Conservation (phyloP, 2,329 filamentous ascomycete genomes). For the Zymoseptoria brevis region DNA sequence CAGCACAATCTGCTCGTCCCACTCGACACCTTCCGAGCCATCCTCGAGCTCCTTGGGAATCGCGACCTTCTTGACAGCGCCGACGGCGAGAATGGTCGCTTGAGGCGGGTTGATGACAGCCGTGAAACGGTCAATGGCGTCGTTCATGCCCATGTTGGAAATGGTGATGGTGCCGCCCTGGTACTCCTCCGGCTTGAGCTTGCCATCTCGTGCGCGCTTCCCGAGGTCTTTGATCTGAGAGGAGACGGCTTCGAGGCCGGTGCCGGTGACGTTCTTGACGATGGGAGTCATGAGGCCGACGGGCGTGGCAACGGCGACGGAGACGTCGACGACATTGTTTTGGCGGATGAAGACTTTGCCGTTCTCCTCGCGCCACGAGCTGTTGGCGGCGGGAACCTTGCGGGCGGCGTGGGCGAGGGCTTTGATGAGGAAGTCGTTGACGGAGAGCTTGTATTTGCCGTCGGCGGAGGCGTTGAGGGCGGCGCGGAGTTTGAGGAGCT, state of each 20-base stretch:
- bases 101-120: constrained; percentile 99
- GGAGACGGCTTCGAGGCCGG: constrained; percentile 84
- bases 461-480: constrained; percentile 82
- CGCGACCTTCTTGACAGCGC: constrained; percentile 91
- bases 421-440: constrained; percentile 99
- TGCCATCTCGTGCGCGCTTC: constrained; percentile 90
- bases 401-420: constrained; percentile 78
- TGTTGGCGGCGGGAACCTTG: constrained; percentile 94
- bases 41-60: constrained; percentile 79
- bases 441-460: constrained; percentile 97
- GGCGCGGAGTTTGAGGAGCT: constrained; percentile 92
- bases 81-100: constrained; percentile 88
- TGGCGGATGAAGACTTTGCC: constrained; percentile 77
- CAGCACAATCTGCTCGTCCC: constrained; percentile 94
- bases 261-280: constrained; percentile 77
- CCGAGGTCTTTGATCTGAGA: constrained; percentile 88
- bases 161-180: constrained; percentile 98
- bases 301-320: constrained; percentile 89
- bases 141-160: constrained; percentile 99
- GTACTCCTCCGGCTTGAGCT: constrained; percentile 99
- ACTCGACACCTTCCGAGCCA: constrained; percentile 64
- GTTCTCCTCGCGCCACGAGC: constrained; percentile 72
- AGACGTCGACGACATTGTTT: constrained; percentile 88
- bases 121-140: constrained; percentile 91
- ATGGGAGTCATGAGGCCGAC: constrained; percentile 95